Evolutionary conservation across 164 flowering plant genomes (phyloP), one percentile per base, ranked within the genome.

Genomic region (Euptelea pleiosperma): DNA sequence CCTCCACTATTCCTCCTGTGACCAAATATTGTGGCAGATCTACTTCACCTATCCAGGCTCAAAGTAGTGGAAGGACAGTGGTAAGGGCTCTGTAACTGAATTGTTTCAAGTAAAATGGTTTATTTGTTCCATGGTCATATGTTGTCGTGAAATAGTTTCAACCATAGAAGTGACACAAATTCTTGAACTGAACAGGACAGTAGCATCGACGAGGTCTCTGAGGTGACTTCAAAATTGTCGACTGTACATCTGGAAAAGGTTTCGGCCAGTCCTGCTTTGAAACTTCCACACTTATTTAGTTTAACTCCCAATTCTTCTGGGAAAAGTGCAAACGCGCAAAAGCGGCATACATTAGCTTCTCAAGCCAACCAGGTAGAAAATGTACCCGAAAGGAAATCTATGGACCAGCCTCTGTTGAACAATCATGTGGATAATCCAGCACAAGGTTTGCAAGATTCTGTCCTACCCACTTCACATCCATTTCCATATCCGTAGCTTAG

Each of bases 231-330:
- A 58, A 79, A 79, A 64, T 34, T 92, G 65, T 87, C 96, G n/a
- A 63, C 61, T 53, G 58, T 80, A 64, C 96, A 90, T 61, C 75
- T 85, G 62, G 96, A 89, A 24, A 85, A 85, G 71, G 75, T 61
- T 55, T 70, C 89, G 33, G 79, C 82, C 40, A 78, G 86, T 62
- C 84, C 96, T 63, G 57, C 96, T 60, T 65, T 93, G 46, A 93
- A 88, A 70, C 92, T 93, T 55, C 98, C 98, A 36, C 98, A 85
- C 29, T 72, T 93, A 46, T 89, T 93, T 75, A 87, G 85, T 64
- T 77, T 73, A 65, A 85, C 92, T 33, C 95, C 99, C 44, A 86
- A 77, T 74, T 87, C 95, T 57, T 79, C 91, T 36, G 88, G 79
- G 21, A 89, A 84, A 73, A 76, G 78, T 55, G 85, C 82, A 62